Base-by-base conservation (phyloP, 2,329 filamentous ascomycete genomes). In the Apiospora saccharicola region DNA sequence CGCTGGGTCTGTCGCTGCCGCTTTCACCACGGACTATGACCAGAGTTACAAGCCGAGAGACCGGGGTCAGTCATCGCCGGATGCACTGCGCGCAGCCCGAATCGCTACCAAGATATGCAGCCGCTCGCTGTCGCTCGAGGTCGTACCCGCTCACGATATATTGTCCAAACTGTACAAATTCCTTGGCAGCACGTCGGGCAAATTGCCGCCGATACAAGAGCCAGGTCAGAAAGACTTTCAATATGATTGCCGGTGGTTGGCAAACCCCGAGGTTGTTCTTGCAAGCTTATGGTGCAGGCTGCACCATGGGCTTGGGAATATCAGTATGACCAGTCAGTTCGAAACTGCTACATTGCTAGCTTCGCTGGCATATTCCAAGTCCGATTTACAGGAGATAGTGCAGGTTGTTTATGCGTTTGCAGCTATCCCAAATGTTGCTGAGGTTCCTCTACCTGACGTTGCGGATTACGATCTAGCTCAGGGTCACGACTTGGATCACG, bases 1-100 rank as follows among this genome's bases (percentile, higher is more conserved):
- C 5, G 73, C 72, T n/a, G 77, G 75, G 0, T 85, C 83, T 73
- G 84, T 84, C 4, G 82, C 82, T 5, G 83, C 85, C 72, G 67
- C 77, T 26, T 78, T 81, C 72, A 83, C 79, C 0, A 22, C 64
- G 2, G 44, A 49, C 0, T 43, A 77, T 57, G 84, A 86, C 72
- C 5, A 22, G 6, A 46, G 30, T 2, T 85, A 86, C 70, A 1
- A 26, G 22, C 69, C 74, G 16, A 77, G 82, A 67, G 83, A 84
- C 64, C 46, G 67, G 64, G 68, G 16, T 16, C 41, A 19, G 44
- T 26, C 24, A 47, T 44, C 34, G 37, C 41, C 10, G 68, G 49
- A 1, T 67, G 68, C 13, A 34, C 67, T 68, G 37, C 24, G 37
- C 41, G 24, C 30, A 43, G 37, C 41, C 41, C 30, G 30, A 57